A percentile compares a stretch with the other conserved stretches of the same genome.
Evolutionary conservation across 345 rosid genomes (phyloP).

Genomic region (Physaria fendleri): DNA sequence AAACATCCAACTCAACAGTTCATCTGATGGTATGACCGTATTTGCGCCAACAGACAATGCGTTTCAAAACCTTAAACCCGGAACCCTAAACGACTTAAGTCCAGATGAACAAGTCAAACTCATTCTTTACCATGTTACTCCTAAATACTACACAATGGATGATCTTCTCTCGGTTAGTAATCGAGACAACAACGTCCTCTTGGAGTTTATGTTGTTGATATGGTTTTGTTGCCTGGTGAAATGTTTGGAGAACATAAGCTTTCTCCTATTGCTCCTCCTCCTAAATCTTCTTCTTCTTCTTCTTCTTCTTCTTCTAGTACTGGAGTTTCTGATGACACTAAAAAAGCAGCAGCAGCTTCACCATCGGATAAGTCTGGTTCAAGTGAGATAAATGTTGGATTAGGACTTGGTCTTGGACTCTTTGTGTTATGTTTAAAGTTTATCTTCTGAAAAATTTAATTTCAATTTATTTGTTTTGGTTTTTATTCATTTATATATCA

Average conservation of each 20-base stretch:
- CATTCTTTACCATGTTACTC: constrained; percentile 50
- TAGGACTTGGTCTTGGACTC: constrained; percentile 48
- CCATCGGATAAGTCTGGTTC: constrained; percentile 29
- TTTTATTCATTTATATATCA: neutral
- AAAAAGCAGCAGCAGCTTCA: constrained; percentile 33
- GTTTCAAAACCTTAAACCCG: constrained; percentile 57
- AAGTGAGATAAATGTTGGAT: constrained; percentile 27
- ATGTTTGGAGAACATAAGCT: constrained; percentile 44
- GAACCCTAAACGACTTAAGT: constrained; percentile 46
- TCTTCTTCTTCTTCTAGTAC: constrained; percentile 14
- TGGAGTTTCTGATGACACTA: constrained; percentile 10
- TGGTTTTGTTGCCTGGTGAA: constrained; percentile 65
- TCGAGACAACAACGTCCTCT: constrained; percentile 49
- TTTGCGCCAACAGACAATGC: constrained; percentile 89
- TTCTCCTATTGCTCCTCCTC: constrained; percentile 39
- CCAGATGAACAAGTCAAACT: constrained; percentile 53
- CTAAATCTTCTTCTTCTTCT: constrained; percentile 34
- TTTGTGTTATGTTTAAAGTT: constrained; percentile 45
- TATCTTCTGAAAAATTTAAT: constrained; percentile 30
- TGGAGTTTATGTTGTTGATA: constrained; percentile 71
- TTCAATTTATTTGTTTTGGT: neutral
- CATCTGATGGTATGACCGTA: constrained; percentile 68
- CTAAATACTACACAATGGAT: constrained; percentile 46
- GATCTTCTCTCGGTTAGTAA: constrained; percentile 59
- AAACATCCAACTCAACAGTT: constrained; percentile 60